A percentile compares a stretch with the other conserved stretches of the same genome.
Evolutionary conservation across 345 rosid species (phyloP).

Genomic region (Linum usitatissimum): DNA sequence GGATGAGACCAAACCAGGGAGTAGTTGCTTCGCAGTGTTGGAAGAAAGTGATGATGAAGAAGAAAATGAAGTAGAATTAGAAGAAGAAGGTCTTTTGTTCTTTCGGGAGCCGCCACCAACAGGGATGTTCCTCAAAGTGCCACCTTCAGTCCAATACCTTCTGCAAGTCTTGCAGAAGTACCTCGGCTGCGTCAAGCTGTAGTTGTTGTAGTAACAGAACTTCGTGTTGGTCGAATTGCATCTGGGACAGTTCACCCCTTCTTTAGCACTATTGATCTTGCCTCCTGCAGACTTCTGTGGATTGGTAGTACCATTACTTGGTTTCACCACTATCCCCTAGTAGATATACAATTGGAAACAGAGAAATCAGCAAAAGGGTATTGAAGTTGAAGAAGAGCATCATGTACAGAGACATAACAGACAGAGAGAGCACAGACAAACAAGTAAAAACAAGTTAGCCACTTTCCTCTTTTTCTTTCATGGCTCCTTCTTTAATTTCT

Average conservation of each 20-base stretch:
- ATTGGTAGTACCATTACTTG: slow-evolving; percentile 8
- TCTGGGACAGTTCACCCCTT: slow-evolving; percentile 92
- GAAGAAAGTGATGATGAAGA: slow-evolving; percentile 16
- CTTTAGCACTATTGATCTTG: slow-evolving; percentile 46
- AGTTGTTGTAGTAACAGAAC: slow-evolving; percentile 97
- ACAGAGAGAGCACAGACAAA: slow-evolving; percentile 2
- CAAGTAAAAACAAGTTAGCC: neutral
- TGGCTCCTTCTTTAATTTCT: neutral
- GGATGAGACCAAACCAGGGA: slow-evolving; percentile 51
- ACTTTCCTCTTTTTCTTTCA: neutral
- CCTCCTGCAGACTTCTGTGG: slow-evolving; percentile 35
- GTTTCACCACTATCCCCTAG: slow-evolving; percentile 86
- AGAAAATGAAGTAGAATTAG: slow-evolving; percentile 4
- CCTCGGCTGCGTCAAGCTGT: slow-evolving; percentile 94
- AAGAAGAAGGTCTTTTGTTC: slow-evolving; percentile 65
- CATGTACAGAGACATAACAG: slow-evolving; percentile 1
- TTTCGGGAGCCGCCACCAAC: slow-evolving; percentile 97
- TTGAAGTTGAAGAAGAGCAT: neutral
- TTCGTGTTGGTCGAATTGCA: slow-evolving; percentile 93
- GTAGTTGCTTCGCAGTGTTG: slow-evolving; percentile 39
- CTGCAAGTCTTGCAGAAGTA: slow-evolving; percentile 94
- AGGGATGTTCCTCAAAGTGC: slow-evolving; percentile 87
- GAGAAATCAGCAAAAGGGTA: neutral
- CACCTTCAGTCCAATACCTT: slow-evolving; percentile 99
- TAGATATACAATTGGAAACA: neutral